Evolutionary conservation across 2,329 filamentous ascomycete species (phyloP), one percentile per base, ranked within the genome.

Genomic region (Penicillium sp.): DNA sequence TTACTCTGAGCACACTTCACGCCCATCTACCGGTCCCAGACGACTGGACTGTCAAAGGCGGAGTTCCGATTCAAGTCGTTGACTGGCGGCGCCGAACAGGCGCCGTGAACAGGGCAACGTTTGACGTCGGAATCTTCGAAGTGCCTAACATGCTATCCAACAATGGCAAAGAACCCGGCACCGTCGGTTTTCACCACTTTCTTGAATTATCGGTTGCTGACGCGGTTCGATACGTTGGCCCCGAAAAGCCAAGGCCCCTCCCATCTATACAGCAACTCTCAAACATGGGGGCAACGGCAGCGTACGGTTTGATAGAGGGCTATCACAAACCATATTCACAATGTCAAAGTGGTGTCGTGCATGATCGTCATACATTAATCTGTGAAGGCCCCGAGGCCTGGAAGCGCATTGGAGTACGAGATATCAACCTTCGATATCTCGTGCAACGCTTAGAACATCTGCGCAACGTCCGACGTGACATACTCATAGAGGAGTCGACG

Each of bases 111-210:
- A 64, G 73, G 49, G 71, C 75, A 4, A 71, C 73, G 2, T 78
- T 78, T 52, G 76, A 78, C 40, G 60, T 77, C 3, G 75, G 75
- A 2, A 69, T 77, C 12, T 78, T 76, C 47, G 78, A 81, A 60
- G 69, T 78, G 2, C 78, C 78, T 0, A 80, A 78, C 54, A 80
- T 81, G 78, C 68, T 79, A 4, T 73, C 71, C 17, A 69, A 72
- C 14, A 75, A 76, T 19, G 78, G 77, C 7, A 69, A 70, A 26
- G 78, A 80, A 56, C 71, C 73, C 0, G 79, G 79, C 0, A 78
- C 77, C 1, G 64, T 79, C 11, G 78, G 78, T 0, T 75, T 78
- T 49, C 75, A 77, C 31, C 69, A 79, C 63, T 81, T 76, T 51
- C 68, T 81, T 4, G 78, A 81, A 56, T 62, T 78, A 5, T 71